Evolutionary conservation across 352 stramenopile species (phyloP).

Genomic region (Globisporangium polare): DNA sequence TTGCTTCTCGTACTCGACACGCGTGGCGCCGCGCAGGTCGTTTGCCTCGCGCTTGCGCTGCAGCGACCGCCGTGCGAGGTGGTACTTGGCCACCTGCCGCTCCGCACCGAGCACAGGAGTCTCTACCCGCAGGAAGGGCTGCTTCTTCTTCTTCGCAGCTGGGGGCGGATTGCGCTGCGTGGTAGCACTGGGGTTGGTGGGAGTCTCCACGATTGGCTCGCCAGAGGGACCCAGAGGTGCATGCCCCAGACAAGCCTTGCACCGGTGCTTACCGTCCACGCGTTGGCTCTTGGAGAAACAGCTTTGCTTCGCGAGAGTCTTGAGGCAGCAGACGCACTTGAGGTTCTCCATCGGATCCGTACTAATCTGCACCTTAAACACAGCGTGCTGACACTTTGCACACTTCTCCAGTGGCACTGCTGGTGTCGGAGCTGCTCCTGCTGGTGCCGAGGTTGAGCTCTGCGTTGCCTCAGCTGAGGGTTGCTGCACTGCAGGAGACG

Average conservation of each 20-base stretch:
- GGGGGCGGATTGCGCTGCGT: no score
- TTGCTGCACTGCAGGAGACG: not conserved
- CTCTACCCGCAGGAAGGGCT: not conserved
- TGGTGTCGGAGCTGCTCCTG: not conserved
- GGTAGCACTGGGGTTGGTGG: no score
- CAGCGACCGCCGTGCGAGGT: slow-evolving; percentile 18
- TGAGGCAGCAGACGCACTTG: not conserved
- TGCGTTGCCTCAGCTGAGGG: not conserved
- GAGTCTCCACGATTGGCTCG: no score
- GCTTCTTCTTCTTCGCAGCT: not conserved
- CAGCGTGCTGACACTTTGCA: not conserved
- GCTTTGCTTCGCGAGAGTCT: not conserved
- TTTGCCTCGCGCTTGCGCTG: slow-evolving; percentile 17
- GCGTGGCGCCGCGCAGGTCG: slow-evolving; percentile 22
- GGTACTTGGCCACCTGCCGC: slow-evolving; percentile 17
- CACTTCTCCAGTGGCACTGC: not conserved
- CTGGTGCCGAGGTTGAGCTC: not conserved
- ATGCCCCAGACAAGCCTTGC: slow-evolving; percentile 4
- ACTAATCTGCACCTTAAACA: not conserved
- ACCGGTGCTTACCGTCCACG: not conserved
- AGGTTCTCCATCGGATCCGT: not conserved
- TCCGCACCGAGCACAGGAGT: not conserved
- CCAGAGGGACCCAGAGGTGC: not conserved
- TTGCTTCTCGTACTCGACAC: slow-evolving; percentile 20
- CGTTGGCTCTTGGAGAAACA: slow-evolving; percentile 9